Base-by-base conservation (phyloP, 495 filamentous ascomycete species). In the Aspergillus panamensis region DNA sequence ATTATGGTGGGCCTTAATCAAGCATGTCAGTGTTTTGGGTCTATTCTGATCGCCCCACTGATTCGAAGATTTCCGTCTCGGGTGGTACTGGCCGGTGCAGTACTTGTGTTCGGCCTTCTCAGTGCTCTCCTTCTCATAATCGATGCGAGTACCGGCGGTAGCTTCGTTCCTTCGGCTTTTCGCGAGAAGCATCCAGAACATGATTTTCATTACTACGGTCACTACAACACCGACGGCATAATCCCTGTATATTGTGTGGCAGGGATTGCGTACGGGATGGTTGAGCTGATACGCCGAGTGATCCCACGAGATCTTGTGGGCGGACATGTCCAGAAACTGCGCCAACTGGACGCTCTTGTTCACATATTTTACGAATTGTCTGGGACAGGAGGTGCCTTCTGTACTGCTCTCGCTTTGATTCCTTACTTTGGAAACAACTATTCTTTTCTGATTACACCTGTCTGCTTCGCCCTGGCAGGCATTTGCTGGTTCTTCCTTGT, bases 341-440 rank as follows among this genome's bases (percentile, higher is more conserved):
- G 73, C 16, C 69, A 66, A 33, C 65, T 78, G 63, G 77, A 80
- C 60, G 71, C 71, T n/a, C 51, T 74, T 25, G 76, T 74, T 3
- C 75, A 80, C 55, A 77, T 79, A 19, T 73, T 77, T 33, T 77
- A 77, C 53, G 75, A 80, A 58, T 59, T 75, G 3, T 60, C 73
- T 1, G 76, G 76, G 19, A 78, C 75, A 0, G 56, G 61, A 13
- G 73, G 72, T n/a, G 73, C 73, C 9, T 73, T 79, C 53, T 69
- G 65, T 48, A 77, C 70, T 8, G 76, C 69, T 9, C 64, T 79
- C 8, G 68, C 63, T 39, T 59, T 77, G 47, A 75, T 78, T 44
- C 71, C 73, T 20, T 59, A 59, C 14, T 62, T 77, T 33, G 76
- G 76, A 25, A 75, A 78, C 61, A 78, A 77, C 59, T 75, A 73